Base-by-base conservation (phyloP, 495 filamentous ascomycete species). In the Tuber umbilicatum region DNA sequence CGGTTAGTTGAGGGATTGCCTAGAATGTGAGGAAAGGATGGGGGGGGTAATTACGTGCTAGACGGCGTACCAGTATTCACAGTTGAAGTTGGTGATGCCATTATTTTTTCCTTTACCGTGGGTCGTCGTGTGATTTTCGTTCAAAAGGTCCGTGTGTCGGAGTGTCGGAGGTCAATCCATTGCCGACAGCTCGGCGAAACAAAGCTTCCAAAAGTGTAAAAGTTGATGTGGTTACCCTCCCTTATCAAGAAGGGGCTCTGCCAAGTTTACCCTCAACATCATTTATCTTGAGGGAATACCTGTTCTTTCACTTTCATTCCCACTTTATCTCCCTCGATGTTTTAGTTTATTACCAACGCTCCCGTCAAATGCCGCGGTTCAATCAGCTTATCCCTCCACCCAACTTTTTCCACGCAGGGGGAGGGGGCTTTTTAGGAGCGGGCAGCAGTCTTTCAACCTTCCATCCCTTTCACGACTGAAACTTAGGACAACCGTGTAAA, bases 31-130 rank as follows among this genome's bases (percentile, higher is more conserved):
- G 73, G 72, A 67, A 64, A 47, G 70, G 40, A 47, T 60, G 74
- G 69, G 31, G 69, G 31, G 42, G 43, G 43, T 27, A 84, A 85
- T 80, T 82, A 88, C 87, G 87, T 88, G 69, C 84, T 81, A 80
- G 87, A 87, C 5, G 87, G 86, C 27, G 86, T 70, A 41, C 80
- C 80, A 68, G 68, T 41, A 69, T 76, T 68, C 16, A 64, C 76
- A 47, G 71, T 50, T 27, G 80, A 39, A 47, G 79, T 68, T 60
- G 79, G 75, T 21, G 79, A 73, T 68, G 74, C 78, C 77, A 79
- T 79, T 35, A 10, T 45, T 78, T 27, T 27, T 17, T 64, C 27
- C 27, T 35, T 67, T 76, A 39, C 67, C 69, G 21, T 60, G 5
- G 16, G 69, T 68, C 50, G 39, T 47, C n/a, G 50, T 64, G 27